Evolutionary conservation across 495 filamentous ascomycete genomes (phyloP).

Genomic region (Pseudomonodictys pantanalensis): DNA sequence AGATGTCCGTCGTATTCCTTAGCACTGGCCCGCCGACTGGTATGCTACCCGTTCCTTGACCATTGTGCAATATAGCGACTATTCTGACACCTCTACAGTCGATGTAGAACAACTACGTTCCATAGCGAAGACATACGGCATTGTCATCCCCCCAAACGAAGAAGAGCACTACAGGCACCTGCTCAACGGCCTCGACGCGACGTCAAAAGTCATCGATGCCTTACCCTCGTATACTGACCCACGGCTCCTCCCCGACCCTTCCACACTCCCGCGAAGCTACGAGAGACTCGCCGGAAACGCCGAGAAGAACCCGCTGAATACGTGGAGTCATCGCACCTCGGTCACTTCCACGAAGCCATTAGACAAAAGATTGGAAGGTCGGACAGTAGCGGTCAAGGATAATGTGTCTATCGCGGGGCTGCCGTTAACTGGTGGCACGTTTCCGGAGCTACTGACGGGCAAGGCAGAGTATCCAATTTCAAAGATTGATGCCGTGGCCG

Average conservation of each 20-base stretch:
- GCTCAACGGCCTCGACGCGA: constrained; percentile 23
- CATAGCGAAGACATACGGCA: too few relatives aligned
- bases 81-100: too few relatives aligned
- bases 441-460: constrained; percentile 14
- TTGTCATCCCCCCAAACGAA: too few relatives aligned
- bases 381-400: constrained; percentile 23
- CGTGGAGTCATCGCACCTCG: constrained; percentile 14
- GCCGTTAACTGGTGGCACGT: constrained; percentile 22
- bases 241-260: constrained; percentile 7
- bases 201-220: neutral
- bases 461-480: constrained; percentile 13
- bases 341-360: neutral
- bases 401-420: constrained; percentile 20
- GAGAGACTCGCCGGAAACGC: neutral
- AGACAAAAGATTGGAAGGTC: constrained; percentile 1
- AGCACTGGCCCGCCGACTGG: too few relatives aligned
- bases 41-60: too few relatives aligned
- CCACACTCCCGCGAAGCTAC: constrained; percentile 12
- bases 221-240: constrained; percentile 18
- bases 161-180: constrained; percentile 18
- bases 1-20: too few relatives aligned
- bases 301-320: constrained; percentile 24
- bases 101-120: too few relatives aligned
- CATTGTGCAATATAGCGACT: too few relatives aligned
- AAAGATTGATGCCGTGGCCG: constrained; percentile 17